phyloP scores from a whole-genome alignment of 768 basidiomycete species.

The Mycena olivaceomarginata region DNA sequence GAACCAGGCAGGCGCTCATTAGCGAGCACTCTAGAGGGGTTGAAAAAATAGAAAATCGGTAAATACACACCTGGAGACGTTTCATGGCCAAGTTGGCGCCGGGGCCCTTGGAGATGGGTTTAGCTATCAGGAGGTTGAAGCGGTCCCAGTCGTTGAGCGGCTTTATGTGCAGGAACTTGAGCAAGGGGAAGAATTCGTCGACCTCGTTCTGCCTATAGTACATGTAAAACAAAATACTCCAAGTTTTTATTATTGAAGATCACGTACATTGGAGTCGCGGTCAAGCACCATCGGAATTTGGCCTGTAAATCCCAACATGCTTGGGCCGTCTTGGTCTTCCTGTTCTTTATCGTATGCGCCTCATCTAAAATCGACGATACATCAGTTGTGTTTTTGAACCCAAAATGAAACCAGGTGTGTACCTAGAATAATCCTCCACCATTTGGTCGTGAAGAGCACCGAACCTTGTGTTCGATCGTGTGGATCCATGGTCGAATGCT shows the following conservation, averaged over 20 bases:
- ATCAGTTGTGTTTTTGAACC: too few species aligned
- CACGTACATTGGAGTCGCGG: conserved; percentile 85
- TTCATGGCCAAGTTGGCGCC: conserved; percentile 84
- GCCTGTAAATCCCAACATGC: conserved; percentile 85
- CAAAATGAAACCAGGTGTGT: neutral
- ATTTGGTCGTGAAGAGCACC: conserved; percentile 87
- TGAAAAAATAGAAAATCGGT: neutral
- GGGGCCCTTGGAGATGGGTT: conserved; percentile 83
- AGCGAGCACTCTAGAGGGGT: neutral
- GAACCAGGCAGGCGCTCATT: neutral
- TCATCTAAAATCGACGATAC: conserved; percentile 73
- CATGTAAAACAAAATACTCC: neutral
- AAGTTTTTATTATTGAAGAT: neutral
- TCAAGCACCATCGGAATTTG: conserved; percentile 92
- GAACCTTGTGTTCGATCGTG: conserved; percentile 46
- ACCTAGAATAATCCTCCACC: conserved; percentile 93
- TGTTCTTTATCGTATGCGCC: conserved; percentile 95
- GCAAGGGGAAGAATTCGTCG: conserved; percentile 75
- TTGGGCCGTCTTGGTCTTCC: conserved; percentile 82
- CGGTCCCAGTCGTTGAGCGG: conserved; percentile 87
- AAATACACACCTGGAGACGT: conserved; percentile 74
- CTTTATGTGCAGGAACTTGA: conserved; percentile 90
- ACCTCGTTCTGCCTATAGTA: conserved; percentile 34
- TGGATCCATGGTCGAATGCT: conserved; percentile 75
- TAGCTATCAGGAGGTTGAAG: conserved; percentile 87